Base-by-base conservation (phyloP, 2,329 filamentous ascomycete genomes). In the Trichoderma harzianum region DNA sequence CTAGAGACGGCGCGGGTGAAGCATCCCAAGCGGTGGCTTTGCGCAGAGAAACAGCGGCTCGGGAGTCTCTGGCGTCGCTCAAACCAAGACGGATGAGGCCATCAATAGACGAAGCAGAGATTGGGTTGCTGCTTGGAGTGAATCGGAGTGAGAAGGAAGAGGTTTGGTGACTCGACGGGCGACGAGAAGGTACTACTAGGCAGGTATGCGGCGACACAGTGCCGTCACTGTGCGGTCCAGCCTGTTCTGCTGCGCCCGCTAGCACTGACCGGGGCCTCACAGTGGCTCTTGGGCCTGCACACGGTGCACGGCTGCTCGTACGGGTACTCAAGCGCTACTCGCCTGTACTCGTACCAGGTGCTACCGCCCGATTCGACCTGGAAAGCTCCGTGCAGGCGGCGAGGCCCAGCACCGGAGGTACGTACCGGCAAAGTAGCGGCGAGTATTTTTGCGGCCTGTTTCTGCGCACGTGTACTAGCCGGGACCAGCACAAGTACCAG, bases 61-160 rank as follows among this genome's bases (percentile, higher is more conserved):
- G 39, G 36, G 34, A 53, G 51, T 71, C 62, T 71, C 61, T 66
- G 51, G 74, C 76, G 77, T 76, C 72, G 76, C 78, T 74, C 72
- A 76, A 71, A 76, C 26, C 51, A 58, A 75, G 74, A 75, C 73
- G 74, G 72, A 53, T 26, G 55, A 69, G n/a, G n/a, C 70, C 53
- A 68, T 66, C 57, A 47, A 60, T 32, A 43, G 51, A 53, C 62
- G 68, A 72, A 70, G 71, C 68, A 72, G 71, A 70, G 53, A 39
- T 47, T 61, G 70, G 14, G 30, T 57, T 72, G 71, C 67, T 67
- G 68, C 61, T 66, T 21, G 68, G 39, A 63, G 36, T 75, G 75
- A 77, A 75, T 58, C 76, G 75, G 76, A 72, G 72, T 71, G 72
- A 72, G 72, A 76, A 72, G 73, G 72, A 74, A 74, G 75, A 78